Evolutionary conservation across 176 grass and related monocot genomes (phyloP).

Genomic region (Phoenix dactylifera): DNA sequence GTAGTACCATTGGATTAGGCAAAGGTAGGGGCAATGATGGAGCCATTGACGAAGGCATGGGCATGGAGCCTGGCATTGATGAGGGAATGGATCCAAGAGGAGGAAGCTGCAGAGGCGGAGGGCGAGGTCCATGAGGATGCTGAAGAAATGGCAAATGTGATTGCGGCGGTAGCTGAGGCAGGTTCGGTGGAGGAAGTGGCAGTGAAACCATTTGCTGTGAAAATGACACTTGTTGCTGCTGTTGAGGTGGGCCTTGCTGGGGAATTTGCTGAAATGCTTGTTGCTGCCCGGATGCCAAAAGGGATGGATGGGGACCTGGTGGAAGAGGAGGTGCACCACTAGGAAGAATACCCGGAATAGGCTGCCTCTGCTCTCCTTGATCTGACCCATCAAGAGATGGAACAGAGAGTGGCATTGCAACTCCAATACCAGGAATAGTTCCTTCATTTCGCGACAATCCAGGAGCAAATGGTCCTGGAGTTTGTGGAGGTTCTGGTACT

Average conservation of each 20-base stretch:
- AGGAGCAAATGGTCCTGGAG: slow-evolving; percentile 55
- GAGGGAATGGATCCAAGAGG: slow-evolving; percentile 9
- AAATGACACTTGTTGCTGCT: slow-evolving; percentile 67
- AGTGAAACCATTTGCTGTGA: slow-evolving; percentile 47
- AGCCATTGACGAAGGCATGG: slow-evolving; percentile 44
- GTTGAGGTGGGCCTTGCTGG: slow-evolving; percentile 13
- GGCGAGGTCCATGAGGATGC: slow-evolving; percentile 60
- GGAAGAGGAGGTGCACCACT: slow-evolving; percentile 79
- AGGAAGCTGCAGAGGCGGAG: slow-evolving; percentile 42
- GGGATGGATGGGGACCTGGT: slow-evolving; percentile 92
- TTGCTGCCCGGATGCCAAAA: slow-evolving; percentile 70
- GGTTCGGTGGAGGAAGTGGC: slow-evolving; percentile 45
- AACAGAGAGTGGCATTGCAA: slow-evolving; percentile 42
- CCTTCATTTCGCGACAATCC: slow-evolving; percentile 70
- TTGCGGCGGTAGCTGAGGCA: slow-evolving; percentile 61
- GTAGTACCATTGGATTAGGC: slow-evolving; percentile 76
- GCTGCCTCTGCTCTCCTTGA: slow-evolving; percentile 23
- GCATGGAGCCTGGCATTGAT: slow-evolving; percentile 41
- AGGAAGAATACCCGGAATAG: slow-evolving; percentile 21
- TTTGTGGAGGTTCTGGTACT: slow-evolving; percentile 50
- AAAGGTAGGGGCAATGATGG: slow-evolving; percentile 58
- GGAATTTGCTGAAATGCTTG: slow-evolving; percentile 71
- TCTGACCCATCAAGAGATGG: slow-evolving; percentile 63
- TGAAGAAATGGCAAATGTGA: slow-evolving; percentile 51
- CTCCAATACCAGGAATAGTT: slow-evolving; percentile 82